phyloP scores from a whole-genome alignment of 306 rosid species.

The Prunus dulcis region DNA sequence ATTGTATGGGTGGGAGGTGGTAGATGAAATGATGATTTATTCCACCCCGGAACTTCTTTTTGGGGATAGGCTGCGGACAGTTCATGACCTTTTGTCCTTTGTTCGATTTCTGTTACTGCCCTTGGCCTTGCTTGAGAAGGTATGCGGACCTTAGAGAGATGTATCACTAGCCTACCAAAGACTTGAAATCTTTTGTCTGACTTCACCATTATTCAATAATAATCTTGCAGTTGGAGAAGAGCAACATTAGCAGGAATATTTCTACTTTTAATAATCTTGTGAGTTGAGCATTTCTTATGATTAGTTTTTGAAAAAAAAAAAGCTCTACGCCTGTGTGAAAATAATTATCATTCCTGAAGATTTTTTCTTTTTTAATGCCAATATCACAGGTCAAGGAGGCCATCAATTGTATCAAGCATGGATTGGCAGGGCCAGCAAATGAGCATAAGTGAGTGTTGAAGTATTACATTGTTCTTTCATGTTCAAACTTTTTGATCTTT shows the following conservation, averaged over 20 bases:
- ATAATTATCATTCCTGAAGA: conserved; percentile 2
- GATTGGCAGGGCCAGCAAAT: conserved; percentile 43
- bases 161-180: conserved; percentile 4
- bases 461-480: neutral
- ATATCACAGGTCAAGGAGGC: conserved; percentile 67
- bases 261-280: conserved; percentile 51
- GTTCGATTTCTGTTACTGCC: conserved; percentile 74
- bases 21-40: conserved; percentile 59
- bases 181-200: conserved; percentile 27
- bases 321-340: conserved; percentile 7
- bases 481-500: conserved; percentile 8
- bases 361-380: neutral
- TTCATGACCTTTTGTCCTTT: conserved; percentile 50
- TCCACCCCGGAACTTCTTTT: conserved; percentile 67
- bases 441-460: conserved; percentile 52
- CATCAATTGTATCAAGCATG: conserved; percentile 40
- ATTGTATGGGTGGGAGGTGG: conserved; percentile 67
- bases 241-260: conserved; percentile 58
- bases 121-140: conserved; percentile 70
- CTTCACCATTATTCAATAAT: conserved; percentile 17
- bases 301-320: neutral
- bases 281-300: conserved; percentile 34
- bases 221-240: conserved; percentile 67
- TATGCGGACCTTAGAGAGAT: conserved; percentile 29
- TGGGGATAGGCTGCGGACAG: conserved; percentile 65